phyloP scores from a whole-genome alignment of 2,329 filamentous ascomycete genomes.

The Fusarium marasasianum region DNA sequence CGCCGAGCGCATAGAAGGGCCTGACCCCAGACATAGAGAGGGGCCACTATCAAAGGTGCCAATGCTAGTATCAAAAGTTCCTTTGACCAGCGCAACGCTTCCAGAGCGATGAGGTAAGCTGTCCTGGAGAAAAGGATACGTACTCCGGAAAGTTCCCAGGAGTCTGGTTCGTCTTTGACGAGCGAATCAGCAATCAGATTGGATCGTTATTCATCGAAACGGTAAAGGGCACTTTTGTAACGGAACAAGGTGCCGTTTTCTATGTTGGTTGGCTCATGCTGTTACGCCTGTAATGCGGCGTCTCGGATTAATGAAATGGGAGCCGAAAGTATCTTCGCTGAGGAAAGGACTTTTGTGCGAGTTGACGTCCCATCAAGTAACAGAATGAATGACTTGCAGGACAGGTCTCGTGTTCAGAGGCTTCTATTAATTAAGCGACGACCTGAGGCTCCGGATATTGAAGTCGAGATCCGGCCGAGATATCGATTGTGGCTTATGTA shows the following conservation, averaged over 20 bases:
- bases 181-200: conserved; percentile 17
- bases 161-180: conserved; percentile 21
- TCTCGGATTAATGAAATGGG: conserved; percentile 19
- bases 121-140: conserved; percentile 2
- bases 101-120: conserved; percentile 20
- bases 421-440: neutral
- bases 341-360: conserved; percentile 20
- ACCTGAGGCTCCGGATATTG: conserved; percentile 24
- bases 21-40: conserved; percentile 29
- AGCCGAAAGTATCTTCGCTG: neutral
- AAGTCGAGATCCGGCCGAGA: conserved; percentile 36
- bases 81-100: conserved; percentile 14
- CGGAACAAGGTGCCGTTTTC: conserved; percentile 4
- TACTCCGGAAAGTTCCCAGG: conserved; percentile 15
- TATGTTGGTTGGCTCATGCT: conserved; percentile 1
- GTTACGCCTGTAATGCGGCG: neutral
- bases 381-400: conserved; percentile 28
- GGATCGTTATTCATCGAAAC: neutral
- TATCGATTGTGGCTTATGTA: conserved; percentile 30
- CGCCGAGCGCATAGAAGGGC: conserved; percentile 9
- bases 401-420: conserved; percentile 14
- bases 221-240: conserved; percentile 24
- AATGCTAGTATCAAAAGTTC: conserved; percentile 43
- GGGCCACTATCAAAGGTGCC: conserved; percentile 43
- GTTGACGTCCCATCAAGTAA: neutral